These are phyloP conservation scores for Fusarium torreyae DNA, from an alignment of 2,329 filamentous ascomycete genomes.

Conservation along the genomic window DNA sequence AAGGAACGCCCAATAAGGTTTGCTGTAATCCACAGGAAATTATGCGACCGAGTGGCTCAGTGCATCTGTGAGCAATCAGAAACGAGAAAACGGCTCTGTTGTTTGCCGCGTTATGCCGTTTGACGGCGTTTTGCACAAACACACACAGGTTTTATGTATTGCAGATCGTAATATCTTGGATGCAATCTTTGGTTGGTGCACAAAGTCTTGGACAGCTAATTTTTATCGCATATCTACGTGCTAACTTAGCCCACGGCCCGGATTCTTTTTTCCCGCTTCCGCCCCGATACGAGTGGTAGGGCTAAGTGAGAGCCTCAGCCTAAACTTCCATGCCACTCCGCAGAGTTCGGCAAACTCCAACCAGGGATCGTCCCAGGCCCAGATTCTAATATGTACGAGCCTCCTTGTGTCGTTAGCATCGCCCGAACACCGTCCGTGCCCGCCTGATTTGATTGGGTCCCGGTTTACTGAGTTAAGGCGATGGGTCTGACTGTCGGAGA, in stretches of 20 bases:
- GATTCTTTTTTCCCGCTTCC: neutral
- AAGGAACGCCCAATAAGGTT: neutral
- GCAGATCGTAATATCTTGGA: neutral
- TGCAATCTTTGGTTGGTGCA: neutral
- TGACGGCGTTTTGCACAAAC: neutral
- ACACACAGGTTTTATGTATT: neutral
- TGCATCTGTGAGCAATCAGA: neutral
- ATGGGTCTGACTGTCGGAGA: no score
- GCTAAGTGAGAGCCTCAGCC: neutral
- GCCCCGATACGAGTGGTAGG: neutral
- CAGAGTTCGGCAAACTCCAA: neutral
- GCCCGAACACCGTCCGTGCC: neutral
- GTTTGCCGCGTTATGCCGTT: neutral
- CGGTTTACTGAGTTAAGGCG: no score
- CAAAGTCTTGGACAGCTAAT: neutral
- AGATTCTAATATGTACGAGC: no score
- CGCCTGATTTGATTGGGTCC: no score
- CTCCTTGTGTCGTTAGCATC: no score
- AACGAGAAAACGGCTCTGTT: neutral
- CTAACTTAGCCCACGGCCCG: neutral
- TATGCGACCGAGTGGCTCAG: neutral
- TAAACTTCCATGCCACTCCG: neutral
- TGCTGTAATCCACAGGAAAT: neutral
- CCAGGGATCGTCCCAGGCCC: neutral
- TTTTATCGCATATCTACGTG: no score